Evolutionary conservation across 345 rosid genomes (phyloP).

Genomic region (Melaleuca quinquenervia): DNA sequence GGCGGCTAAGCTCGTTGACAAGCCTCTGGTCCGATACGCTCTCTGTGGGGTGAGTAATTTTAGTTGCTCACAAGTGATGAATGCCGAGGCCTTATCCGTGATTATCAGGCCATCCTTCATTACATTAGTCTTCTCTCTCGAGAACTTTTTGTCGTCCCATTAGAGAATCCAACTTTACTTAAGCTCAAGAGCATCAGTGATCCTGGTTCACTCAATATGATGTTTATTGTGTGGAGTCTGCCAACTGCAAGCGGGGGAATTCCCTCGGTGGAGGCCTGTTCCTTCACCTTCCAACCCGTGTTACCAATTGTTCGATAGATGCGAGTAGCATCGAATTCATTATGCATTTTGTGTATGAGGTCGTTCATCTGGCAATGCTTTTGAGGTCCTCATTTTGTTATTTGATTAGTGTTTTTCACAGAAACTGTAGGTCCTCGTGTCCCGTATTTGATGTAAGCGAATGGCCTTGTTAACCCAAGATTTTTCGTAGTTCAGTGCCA

Average conservation of each 20-base stretch:
- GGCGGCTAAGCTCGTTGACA: neutral
- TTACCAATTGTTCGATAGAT: neutral
- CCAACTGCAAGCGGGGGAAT: neutral
- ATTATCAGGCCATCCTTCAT: neutral
- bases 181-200: neutral
- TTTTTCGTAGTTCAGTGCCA: neutral
- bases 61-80: fast-evolving
- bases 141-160: neutral
- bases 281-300: neutral
- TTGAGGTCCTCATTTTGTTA: neutral
- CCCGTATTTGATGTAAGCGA: neutral
- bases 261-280: neutral
- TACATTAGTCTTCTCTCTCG: neutral
- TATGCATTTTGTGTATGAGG: neutral
- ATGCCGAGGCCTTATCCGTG: neutral
- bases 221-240: neutral
- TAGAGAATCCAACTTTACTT: neutral
- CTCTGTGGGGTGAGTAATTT: neutral
- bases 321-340: neutral
- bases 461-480: neutral
- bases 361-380: neutral
- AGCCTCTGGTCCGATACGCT: neutral
- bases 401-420: neutral
- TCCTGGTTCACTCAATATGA: neutral
- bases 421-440: neutral